Conservation (phyloP, 106 monocot species). For the Allium fistulosum region DNA sequence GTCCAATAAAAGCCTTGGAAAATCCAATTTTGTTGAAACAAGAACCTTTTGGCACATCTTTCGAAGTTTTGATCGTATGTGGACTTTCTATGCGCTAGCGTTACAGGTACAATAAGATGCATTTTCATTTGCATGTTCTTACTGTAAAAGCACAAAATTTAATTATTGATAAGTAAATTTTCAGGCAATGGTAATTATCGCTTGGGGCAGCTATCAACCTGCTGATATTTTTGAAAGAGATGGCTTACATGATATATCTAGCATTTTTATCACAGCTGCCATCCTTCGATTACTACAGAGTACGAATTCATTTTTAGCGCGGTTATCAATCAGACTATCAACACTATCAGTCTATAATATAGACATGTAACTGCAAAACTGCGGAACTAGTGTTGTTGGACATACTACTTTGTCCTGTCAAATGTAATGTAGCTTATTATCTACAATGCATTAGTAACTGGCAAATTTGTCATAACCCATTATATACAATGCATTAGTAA, state of each 20-base stretch:
- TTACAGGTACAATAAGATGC: slow-evolving; percentile 56
- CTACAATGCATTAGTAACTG: not conserved
- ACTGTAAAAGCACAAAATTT: not conserved
- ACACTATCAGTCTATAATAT: too few relatives aligned
- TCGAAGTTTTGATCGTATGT: slow-evolving; percentile 96
- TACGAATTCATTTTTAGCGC: slow-evolving; percentile 19
- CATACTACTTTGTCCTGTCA: not conserved
- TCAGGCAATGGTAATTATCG: slow-evolving; percentile 83
- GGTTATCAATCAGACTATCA: too few relatives aligned
- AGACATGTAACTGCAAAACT: too few relatives aligned
- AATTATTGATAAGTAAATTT: slow-evolving; percentile 1
- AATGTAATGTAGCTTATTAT: not conserved
- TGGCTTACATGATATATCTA: slow-evolving; percentile 56
- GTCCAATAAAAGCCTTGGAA: slow-evolving; percentile 64
- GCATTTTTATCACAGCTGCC: slow-evolving; percentile 93
- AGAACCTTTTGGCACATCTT: slow-evolving; percentile 99
- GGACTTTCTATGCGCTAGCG: slow-evolving; percentile 85
- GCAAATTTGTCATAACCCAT: too few relatives aligned
- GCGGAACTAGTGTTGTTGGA: not conserved
- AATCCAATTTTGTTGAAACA: slow-evolving; percentile 90
- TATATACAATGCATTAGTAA: too few relatives aligned
- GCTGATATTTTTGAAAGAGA: slow-evolving; percentile 56
- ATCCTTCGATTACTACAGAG: slow-evolving; percentile 83
- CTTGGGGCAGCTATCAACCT: slow-evolving; percentile 57
- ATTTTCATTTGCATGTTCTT: not conserved